Evolutionary conservation across 2,329 filamentous ascomycete genomes (phyloP).

Genomic region (Diplodia sapinea): DNA sequence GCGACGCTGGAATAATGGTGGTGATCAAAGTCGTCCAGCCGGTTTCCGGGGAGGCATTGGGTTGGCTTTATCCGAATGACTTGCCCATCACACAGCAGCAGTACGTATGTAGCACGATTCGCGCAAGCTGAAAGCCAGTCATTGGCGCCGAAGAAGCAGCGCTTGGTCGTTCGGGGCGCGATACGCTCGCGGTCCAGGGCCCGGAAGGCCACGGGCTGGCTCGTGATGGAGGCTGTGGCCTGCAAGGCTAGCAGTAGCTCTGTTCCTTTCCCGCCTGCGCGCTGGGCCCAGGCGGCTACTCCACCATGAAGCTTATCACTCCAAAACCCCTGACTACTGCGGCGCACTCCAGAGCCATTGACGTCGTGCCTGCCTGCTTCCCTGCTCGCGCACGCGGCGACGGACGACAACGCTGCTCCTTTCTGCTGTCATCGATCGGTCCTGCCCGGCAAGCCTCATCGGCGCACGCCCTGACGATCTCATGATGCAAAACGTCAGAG

Average conservation of each 20-base stretch:
- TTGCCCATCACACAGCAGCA: background rate
- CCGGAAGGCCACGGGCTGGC: conserved; percentile 23
- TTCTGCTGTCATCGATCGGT: background rate
- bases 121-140: background rate
- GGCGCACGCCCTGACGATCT: conserved; percentile 3
- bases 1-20: background rate
- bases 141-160: conserved; percentile 16
- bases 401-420: background rate
- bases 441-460: background rate
- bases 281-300: background rate
- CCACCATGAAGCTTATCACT: conserved; percentile 6
- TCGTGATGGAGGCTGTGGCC: conserved; percentile 22
- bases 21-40: background rate
- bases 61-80: background rate
- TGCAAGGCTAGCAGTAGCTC: conserved; percentile 4
- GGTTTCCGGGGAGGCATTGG: background rate
- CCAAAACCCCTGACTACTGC: conserved; percentile 9
- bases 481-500: background rate
- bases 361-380: background rate
- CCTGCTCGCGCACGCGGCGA: background rate
- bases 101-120: background rate
- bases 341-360: background rate
- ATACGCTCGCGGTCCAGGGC: background rate
- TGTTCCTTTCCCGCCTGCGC: background rate
- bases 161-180: conserved; percentile 3